Evolutionary conservation across 2,329 filamentous ascomycete species (phyloP), one percentile per base, ranked within the genome.

Genomic region (Apiospora hydei): DNA sequence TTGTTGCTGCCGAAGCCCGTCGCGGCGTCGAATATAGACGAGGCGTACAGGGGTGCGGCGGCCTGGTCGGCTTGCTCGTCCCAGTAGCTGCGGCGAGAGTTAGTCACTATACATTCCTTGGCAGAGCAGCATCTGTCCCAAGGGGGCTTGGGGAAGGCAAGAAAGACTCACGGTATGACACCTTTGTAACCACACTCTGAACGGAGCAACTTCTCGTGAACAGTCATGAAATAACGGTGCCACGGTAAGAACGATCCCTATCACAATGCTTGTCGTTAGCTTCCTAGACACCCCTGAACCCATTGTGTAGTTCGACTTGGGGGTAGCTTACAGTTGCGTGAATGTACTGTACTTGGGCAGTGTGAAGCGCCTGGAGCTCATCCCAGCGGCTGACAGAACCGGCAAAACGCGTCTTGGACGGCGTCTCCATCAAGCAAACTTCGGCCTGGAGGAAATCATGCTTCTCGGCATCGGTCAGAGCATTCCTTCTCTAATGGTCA

Each of bases 361-460:
- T 44, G 30, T 69, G 67, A 26, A 49, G 43, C 24, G 43, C n/a
- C 4, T 69, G 67, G 26, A 71, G 53, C 3, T 71, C 69, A 26
- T 71, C 69, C 69, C 69, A 71, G 24, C 44, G 53, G 6, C 21
- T 71, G 26, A 47, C 21, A 18, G 69, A 38, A 3, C 61, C 69
- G 44, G 69, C 64, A 41, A 51, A 46, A 7, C 61, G 57, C 30
- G 64, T 46, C 5, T 67, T 71, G 18, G 69, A 67, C 3, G 69
- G 26, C 69, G 46, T 53, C 30, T 26, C 11, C 70, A 71, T 71
- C 70, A 71, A 24, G 70, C 70, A 71, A 5, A 67, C 7, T 44
- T 71, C 70, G n/a, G 70, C 46, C 21, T 68, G 16, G 57, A 71
- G 34, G 61, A 67, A 68, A 8, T 49, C 61, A 3, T 24, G 38